Evolutionary conservation across 306 rosid genomes (phyloP), one percentile per base, ranked within the genome.

Genomic region (Potentilla sterilis): DNA sequence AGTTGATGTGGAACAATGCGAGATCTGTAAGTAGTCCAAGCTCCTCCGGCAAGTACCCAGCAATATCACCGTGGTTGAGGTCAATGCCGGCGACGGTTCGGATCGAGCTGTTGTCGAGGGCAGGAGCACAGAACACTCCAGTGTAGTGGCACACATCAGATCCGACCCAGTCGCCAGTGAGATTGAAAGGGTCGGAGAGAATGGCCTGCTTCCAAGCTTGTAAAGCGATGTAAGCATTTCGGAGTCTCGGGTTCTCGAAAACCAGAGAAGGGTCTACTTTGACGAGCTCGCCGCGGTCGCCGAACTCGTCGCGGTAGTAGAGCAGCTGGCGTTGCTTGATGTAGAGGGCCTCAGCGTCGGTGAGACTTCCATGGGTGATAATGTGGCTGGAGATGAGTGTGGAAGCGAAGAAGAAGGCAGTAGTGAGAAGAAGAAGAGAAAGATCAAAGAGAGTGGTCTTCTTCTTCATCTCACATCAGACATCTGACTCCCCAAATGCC

Each of bases 51-150:
- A 95, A 70, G 75, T 92, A 92, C 1, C 99, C 99, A 19, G 99
- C 99, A 75, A 95, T 95, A 86, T 95, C 99, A 43, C 89, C 96
- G 40, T 90, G 97, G 84, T 95, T 95, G 75, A 95, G 96, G 76
- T 95, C 98, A 79, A 95, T 89, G 28, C 98, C 98, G 46, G 98
- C 97, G 28, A 95, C 97, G 35, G 96, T 88, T 1, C 75, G 82
- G 86, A 90, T 85, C 69, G 46, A 75, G 21, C 34, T 85, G 78
- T 95, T 79, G 72, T 92, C 97, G 3, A 28, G 86, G 1, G 98
- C 97, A 0, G 35, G 80, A 22, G 98, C 90, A 74, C 98, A 95
- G 92, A 54, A 95, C 19, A 95, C 96, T 0, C 78, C 84, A 3
- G 61, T 75, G 87, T 95, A 95, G 72, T 12, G 48, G 72, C 98